Evolutionary conservation across 805 yeast genomes (phyloP).

Genomic region (Candida glaebosa): DNA sequence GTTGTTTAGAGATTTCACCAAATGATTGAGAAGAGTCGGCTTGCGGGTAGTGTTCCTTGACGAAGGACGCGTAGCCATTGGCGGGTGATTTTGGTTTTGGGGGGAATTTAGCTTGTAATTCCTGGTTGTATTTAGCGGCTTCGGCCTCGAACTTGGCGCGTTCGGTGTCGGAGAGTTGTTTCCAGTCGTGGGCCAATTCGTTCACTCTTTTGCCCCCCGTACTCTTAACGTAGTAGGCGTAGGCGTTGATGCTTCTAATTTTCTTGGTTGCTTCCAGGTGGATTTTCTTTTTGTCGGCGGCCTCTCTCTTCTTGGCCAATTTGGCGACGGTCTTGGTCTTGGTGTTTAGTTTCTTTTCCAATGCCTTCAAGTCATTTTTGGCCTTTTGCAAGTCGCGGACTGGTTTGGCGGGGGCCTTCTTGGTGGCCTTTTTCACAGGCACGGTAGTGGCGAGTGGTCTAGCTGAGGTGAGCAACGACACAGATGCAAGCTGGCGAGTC

Average conservation of each 20-base stretch:
- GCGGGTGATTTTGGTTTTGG: slow-evolving; percentile 32
- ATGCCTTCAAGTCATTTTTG: slow-evolving; percentile 6
- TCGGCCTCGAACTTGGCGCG: slow-evolving; percentile 20
- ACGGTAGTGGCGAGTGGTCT: slow-evolving; percentile 3
- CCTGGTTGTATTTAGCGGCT: slow-evolving; percentile 29
- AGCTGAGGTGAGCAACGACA: background rate
- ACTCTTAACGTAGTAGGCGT: slow-evolving; percentile 5
- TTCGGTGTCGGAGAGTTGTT: slow-evolving; percentile 23
- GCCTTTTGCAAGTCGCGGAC: background rate
- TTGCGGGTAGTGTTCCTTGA: slow-evolving; percentile 21
- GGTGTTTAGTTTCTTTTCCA: slow-evolving; percentile 7
- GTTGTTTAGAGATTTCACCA: slow-evolving; percentile 22
- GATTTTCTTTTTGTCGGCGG: slow-evolving; percentile 12
- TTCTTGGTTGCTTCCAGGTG: slow-evolving; percentile 21
- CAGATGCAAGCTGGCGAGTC: background rate
- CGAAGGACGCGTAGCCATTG: slow-evolving; percentile 26
- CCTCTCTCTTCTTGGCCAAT: slow-evolving; percentile 7
- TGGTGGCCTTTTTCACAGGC: slow-evolving; percentile 10
- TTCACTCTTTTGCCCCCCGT: slow-evolving; percentile 11
- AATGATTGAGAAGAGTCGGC: slow-evolving; percentile 19
- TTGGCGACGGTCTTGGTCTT: slow-evolving; percentile 7
- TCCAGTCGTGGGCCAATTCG: slow-evolving; percentile 22
- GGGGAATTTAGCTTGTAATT: slow-evolving; percentile 17
- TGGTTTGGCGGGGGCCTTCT: background rate
- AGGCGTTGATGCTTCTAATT: slow-evolving; percentile 12